phyloP scores from a whole-genome alignment of 257 asterid genomes.

The Lycium ferocissimum region DNA sequence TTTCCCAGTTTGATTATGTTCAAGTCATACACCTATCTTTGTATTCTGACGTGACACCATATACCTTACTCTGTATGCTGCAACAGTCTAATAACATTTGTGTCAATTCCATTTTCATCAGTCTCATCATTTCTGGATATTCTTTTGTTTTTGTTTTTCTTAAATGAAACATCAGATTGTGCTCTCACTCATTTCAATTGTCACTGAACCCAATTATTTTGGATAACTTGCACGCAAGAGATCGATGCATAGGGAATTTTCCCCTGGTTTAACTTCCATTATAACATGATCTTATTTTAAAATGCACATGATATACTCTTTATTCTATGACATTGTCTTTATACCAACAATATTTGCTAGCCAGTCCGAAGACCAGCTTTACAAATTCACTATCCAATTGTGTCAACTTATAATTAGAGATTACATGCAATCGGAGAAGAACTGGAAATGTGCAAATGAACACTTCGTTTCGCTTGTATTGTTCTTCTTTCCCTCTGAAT shows the following conservation, averaged over 20 bases:
- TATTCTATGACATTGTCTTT: too few species aligned
- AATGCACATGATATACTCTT: too few species aligned
- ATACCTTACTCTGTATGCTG: neutral
- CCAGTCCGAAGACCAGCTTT: too few species aligned
- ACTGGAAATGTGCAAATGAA: too few species aligned
- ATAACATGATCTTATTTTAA: too few species aligned
- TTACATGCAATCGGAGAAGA: too few species aligned
- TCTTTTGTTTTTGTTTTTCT: neutral
- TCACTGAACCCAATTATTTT: neutral
- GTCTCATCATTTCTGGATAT: neutral
- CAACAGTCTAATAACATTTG: neutral
- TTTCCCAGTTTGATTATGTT: neutral
- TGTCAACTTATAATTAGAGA: too few species aligned
- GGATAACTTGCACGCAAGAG: neutral
- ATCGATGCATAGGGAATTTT: neutral
- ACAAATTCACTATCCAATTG: too few species aligned
- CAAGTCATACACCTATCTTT: neutral
- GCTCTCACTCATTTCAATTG: neutral
- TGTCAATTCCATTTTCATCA: conserved; percentile 2
- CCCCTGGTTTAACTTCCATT: too few species aligned
- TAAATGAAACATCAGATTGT: conserved; percentile 7
- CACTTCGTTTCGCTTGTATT: too few species aligned
- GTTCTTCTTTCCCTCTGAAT: too few species aligned
- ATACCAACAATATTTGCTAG: too few species aligned
- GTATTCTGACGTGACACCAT: neutral